phyloP scores from a whole-genome alignment of 164 flowering plant genomes.

The Aristolochia fimbriata region DNA sequence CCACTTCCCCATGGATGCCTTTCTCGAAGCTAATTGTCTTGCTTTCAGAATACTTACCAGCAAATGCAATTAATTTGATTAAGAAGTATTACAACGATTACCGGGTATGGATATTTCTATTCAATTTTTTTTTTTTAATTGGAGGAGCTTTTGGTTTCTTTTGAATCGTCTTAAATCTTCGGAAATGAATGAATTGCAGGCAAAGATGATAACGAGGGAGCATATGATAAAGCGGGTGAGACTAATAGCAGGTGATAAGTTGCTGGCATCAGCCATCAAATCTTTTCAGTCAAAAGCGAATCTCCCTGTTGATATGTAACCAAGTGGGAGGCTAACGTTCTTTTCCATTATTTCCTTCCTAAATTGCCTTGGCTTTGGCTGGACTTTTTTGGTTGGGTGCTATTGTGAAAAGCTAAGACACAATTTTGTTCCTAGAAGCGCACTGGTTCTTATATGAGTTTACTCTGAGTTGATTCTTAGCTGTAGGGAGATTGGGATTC shows the following conservation, averaged over 20 bases:
- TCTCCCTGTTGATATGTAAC: too few relatives aligned
- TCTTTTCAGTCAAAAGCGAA: slow-evolving; percentile 19
- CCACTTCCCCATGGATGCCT: slow-evolving; percentile 38
- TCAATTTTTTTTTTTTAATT: neutral
- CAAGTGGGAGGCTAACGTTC: too few relatives aligned
- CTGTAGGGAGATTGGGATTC: too few relatives aligned
- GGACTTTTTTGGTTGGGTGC: too few relatives aligned
- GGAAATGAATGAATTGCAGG: slow-evolving; percentile 21
- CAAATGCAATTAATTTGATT: slow-evolving; percentile 13
- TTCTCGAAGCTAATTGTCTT: slow-evolving; percentile 16
- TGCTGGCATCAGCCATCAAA: slow-evolving; percentile 43
- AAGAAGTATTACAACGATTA: slow-evolving; percentile 14
- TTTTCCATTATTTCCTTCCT: too few relatives aligned
- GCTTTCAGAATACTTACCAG: slow-evolving; percentile 19
- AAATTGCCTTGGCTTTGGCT: too few relatives aligned
- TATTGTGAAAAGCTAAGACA: too few relatives aligned
- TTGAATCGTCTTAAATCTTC: neutral
- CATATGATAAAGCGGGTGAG: slow-evolving; percentile 47
- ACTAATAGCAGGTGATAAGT: slow-evolving; percentile 54
- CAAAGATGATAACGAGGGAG: slow-evolving; percentile 36
- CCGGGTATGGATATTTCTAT: slow-evolving; percentile 11
- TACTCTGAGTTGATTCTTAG: too few relatives aligned
- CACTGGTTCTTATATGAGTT: too few relatives aligned
- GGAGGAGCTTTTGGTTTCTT: neutral
- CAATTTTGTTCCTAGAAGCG: too few relatives aligned